Evolutionary conservation across 2,329 filamentous ascomycete species (phyloP).

Genomic region (Huntiella abstrusa): DNA sequence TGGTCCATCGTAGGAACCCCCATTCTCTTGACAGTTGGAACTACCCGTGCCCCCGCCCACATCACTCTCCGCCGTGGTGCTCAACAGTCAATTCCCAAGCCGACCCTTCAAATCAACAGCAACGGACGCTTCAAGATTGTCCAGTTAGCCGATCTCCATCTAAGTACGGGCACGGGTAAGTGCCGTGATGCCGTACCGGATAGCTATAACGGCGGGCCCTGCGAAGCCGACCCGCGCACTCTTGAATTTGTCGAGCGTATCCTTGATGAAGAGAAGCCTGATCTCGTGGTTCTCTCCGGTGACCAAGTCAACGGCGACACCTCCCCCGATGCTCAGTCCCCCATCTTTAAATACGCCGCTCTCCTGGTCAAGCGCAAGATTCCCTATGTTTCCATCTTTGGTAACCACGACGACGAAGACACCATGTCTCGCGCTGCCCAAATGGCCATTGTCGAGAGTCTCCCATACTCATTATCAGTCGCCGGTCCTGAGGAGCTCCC

Average conservation of each 20-base stretch:
- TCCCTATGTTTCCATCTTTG: constrained; percentile 85
- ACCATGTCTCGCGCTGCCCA: constrained; percentile 56
- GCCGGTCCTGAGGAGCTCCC: constrained; percentile 70
- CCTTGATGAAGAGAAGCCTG: constrained; percentile 81
- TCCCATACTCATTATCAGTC: constrained; percentile 77
- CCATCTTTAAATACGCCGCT: constrained; percentile 82
- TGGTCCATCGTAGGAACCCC: constrained; percentile 66
- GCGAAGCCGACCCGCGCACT: constrained; percentile 81
- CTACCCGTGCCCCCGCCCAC: constrained; percentile 48
- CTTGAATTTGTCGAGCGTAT: constrained; percentile 72
- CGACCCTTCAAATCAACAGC: constrained; percentile 58
- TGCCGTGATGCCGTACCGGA: constrained; percentile 77
- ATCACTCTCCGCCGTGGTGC: constrained; percentile 58
- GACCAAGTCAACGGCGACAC: constrained; percentile 94
- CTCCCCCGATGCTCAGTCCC: constrained; percentile 75
- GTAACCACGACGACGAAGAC: constrained; percentile 92
- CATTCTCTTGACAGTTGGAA: constrained; percentile 47
- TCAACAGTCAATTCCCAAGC: constrained; percentile 30
- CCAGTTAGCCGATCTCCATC: constrained; percentile 84
- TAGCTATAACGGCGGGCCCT: constrained; percentile 52
- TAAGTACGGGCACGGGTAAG: constrained; percentile 70
- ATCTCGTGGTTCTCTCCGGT: constrained; percentile 77
- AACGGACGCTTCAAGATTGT: constrained; percentile 95
- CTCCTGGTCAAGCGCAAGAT: constrained; percentile 73
- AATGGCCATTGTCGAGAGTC: constrained; percentile 69